These are phyloP conservation scores for Tubosaeta brunneosetosa DNA, from an alignment of 768 basidiomycete species.

Conservation along the genomic window DNA sequence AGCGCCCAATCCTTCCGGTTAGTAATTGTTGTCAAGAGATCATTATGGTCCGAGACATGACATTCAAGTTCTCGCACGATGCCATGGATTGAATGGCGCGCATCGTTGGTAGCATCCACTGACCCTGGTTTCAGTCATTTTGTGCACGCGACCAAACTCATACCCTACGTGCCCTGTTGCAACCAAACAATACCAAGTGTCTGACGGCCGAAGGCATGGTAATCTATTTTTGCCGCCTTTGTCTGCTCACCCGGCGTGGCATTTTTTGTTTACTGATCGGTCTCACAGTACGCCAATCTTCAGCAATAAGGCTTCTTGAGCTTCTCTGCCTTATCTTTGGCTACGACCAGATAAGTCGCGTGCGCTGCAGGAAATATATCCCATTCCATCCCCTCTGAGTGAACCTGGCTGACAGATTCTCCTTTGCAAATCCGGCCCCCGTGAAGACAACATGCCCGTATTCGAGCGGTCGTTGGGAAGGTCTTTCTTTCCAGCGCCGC, in stretches of 20 bases:
- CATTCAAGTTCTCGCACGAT: background rate
- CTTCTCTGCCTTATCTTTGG: conserved; percentile 17
- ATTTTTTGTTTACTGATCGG: conserved; percentile 3
- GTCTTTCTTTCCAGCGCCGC: conserved; percentile 20
- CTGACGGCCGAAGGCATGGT: background rate
- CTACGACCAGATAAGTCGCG: conserved; percentile 8
- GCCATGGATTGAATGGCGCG: background rate
- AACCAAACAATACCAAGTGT: background rate
- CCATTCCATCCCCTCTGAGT: conserved; percentile 5
- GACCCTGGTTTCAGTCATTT: conserved; percentile 18
- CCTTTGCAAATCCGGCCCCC: conserved; percentile 25
- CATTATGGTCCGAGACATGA: background rate
- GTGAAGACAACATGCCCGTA: conserved; percentile 6
- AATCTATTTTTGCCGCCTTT: background rate
- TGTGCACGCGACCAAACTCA: background rate
- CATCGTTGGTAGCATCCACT: background rate
- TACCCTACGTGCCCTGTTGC: conserved; percentile 2
- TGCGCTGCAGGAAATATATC: conserved; percentile 20
- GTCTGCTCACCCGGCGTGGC: conserved; percentile 4
- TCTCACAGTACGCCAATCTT: conserved; percentile 26
- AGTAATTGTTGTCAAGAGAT: conserved; percentile 5
- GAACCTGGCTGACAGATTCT: conserved; percentile 13
- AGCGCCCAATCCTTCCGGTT: background rate
- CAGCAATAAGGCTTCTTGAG: conserved; percentile 12
- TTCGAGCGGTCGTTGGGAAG: conserved; percentile 11